phyloP scores from a whole-genome alignment of 352 stramenopile species.

The Globisporangium echinulatum region DNA sequence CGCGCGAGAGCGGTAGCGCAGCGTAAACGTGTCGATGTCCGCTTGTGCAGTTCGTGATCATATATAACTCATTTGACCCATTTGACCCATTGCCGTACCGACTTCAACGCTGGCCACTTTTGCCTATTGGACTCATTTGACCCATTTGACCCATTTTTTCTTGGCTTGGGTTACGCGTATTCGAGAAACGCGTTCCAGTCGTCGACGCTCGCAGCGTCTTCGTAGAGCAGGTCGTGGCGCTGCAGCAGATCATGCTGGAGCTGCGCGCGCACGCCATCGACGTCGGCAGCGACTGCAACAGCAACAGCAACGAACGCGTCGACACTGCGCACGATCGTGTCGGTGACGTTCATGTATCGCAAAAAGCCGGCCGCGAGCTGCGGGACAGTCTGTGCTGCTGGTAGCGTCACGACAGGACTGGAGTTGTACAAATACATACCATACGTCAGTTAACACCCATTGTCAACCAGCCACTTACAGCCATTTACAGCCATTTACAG shows the following conservation, averaged over 20 bases:
- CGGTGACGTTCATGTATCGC: conserved; percentile 40
- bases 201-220: conserved; percentile 17
- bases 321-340: conserved; percentile 30
- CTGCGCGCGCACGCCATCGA: background rate
- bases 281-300: conserved; percentile 25
- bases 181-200: conserved; percentile 34
- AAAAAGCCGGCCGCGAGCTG: conserved; percentile 58
- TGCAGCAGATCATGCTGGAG: conserved; percentile 7
- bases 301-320: conserved; percentile 35
- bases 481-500: background rate
- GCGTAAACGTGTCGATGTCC: background rate
- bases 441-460: background rate
- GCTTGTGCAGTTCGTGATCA: too few relatives aligned
- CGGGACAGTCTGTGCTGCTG: conserved; percentile 40
- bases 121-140: too few relatives aligned
- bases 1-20: conserved; percentile 3
- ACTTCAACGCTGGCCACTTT: too few relatives aligned
- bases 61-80: too few relatives aligned
- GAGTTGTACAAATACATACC: too few relatives aligned
- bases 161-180: background rate
- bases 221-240: conserved; percentile 15
- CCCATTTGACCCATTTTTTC: too few relatives aligned
- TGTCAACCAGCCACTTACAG: background rate
- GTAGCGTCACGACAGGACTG: conserved; percentile 54
- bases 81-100: too few relatives aligned